Evolutionary conservation across 345 rosid species (phyloP).

Genomic region (Conringia planisiliqua): DNA sequence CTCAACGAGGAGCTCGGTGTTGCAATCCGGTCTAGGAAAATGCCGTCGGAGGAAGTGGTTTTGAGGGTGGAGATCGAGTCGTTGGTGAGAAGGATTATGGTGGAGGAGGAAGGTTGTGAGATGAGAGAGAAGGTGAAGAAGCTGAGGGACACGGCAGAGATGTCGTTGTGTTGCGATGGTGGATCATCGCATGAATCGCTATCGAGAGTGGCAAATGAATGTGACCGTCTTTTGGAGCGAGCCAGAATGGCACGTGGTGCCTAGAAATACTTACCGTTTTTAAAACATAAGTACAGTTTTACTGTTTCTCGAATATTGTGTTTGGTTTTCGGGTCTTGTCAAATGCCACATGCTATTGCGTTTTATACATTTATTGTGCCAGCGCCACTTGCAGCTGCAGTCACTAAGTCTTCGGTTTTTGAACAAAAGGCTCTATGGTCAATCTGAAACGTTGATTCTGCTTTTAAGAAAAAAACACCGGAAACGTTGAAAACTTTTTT

Average conservation of each 20-base stretch:
- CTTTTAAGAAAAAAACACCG: too few relatives aligned
- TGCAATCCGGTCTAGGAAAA: constrained; percentile 13
- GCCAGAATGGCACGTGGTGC: not conserved
- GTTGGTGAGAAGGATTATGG: constrained; percentile 42
- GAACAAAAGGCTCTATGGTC: too few relatives aligned
- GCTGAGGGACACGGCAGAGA: constrained; percentile 23
- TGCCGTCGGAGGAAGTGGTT: constrained; percentile 13
- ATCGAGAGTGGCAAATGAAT: constrained; percentile 10
- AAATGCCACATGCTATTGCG: not conserved
- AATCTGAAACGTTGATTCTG: too few relatives aligned
- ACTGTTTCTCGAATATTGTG: not conserved
- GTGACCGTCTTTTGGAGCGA: constrained; percentile 3
- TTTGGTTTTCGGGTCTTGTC: not conserved
- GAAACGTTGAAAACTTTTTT: too few relatives aligned
- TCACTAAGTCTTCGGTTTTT: not conserved
- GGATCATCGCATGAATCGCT: constrained; percentile 12
- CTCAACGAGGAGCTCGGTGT: constrained; percentile 52
- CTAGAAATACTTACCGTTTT: not conserved
- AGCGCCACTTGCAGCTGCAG: not conserved
- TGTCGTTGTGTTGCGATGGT: constrained; percentile 12
- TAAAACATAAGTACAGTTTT: too few relatives aligned
- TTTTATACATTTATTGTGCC: too few relatives aligned
- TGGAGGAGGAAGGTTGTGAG: constrained; percentile 36
- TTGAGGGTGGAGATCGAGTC: constrained; percentile 37
- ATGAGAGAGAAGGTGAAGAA: constrained; percentile 43